Evolutionary conservation across 1,284 basidiomycete genomes (phyloP), one percentile per base, ranked within the genome.

Genomic region (Fomitopsis palustris): DNA sequence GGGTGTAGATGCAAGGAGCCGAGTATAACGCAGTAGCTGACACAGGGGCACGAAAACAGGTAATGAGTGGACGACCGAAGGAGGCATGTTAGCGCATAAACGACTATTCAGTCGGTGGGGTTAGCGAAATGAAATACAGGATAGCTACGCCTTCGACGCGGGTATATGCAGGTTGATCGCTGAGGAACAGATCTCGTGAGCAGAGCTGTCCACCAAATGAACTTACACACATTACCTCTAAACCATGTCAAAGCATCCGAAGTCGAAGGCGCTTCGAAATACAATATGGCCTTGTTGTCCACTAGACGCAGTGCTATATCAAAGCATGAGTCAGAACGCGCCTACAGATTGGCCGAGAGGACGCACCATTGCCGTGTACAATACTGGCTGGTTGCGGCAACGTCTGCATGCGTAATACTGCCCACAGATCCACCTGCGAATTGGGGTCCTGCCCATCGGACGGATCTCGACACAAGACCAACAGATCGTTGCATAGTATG

Each of bases 361-460:
- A 69, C 85, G 69, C 65, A 93, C 90, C 85, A 71, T 90, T 94
- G 53, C 90, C 90, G 69, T 92, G 87, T 31, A 93, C 89, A 57
- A 96, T 92, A 65, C 90, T 93, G n/a, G 92, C 93, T 6, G 92
- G 93, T 70, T 92, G 92, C 33, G 88, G 87, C 59, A 92, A 74
- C 0, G 91, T 95, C 72, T 93, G 92, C 92, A 98, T 93, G 53
- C 95, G 82, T 60, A 97, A 77, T 43, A 97, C 95, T 42, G 93
- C 93, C 89, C 93, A 97, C 21, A 97, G 80, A 70, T 97, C 94
- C 37, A 97, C 93, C 21, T 71, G 74, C 14, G 84, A 86, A 53
- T 80, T 77, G 42, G 84, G 86, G 64, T 94, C 93, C 64, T 82
- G 81, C 45, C 90, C 88, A 54, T 88, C 85, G 25, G 87, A 85